Percentiles rank a stretch among this genome's conserved stretches.
These are phyloP conservation scores for Mychonastes homosphaera DNA, from an alignment of 139 green algal genomes.

Conservation along the genomic window DNA sequence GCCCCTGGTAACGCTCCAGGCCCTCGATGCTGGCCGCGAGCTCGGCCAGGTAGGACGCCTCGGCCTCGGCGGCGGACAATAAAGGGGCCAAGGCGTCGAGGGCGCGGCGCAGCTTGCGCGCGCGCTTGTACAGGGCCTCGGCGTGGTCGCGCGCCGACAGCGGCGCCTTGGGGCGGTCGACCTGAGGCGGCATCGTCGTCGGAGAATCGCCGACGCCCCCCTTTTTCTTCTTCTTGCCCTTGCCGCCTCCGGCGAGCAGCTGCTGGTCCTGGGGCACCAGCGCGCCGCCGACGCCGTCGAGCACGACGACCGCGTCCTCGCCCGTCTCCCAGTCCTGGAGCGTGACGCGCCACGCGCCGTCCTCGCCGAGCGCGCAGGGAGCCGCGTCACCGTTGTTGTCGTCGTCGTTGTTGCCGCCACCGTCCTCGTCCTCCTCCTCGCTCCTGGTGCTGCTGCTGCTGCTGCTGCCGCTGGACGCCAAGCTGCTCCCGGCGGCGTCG, in stretches of 20 bases:
- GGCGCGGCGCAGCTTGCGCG: conserved; percentile 27
- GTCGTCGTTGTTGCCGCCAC: neutral
- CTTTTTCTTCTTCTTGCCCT: no score
- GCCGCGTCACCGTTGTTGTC: neutral
- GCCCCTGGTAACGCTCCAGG: conserved; percentile 15
- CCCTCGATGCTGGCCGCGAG: conserved; percentile 25
- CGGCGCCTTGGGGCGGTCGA: conserved; percentile 39
- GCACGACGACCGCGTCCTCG: conserved; percentile 29
- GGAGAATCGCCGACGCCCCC: no score
- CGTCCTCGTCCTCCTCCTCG: no score
- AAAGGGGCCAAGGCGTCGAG: conserved; percentile 51
- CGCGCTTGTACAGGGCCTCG: conserved; percentile 51
- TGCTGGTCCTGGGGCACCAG: conserved; percentile 26
- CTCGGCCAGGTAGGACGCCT: conserved; percentile 48
- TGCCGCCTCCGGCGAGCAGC: no score
- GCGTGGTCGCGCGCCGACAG: conserved; percentile 29
- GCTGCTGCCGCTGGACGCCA: neutral
- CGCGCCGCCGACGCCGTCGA: conserved; percentile 43
- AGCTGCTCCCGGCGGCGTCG: conserved; percentile 9
- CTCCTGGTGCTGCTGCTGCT: neutral
- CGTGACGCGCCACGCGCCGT: conserved; percentile 21
- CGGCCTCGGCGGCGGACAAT: conserved; percentile 37
- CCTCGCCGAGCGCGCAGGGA: neutral
- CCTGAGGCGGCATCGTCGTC: no score
- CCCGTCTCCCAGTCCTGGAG: conserved; percentile 79